Percentiles rank a stretch among this genome's conserved stretches.
These are phyloP conservation scores for Paraleonurus japonicus DNA, from an alignment of 257 asterid genomes.

Conservation along the genomic window DNA sequence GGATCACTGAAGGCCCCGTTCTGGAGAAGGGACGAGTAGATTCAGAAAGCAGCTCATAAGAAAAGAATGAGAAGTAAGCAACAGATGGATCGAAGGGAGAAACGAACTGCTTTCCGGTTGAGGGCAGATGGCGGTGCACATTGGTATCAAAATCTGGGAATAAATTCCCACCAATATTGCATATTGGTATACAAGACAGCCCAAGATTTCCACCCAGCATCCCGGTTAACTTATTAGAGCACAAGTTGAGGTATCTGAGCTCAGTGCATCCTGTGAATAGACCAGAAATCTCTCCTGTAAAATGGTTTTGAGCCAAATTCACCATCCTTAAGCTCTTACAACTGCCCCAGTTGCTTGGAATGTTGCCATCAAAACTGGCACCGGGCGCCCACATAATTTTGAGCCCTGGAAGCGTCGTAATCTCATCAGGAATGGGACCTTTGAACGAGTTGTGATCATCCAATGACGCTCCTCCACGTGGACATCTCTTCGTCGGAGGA, in stretches of 20 bases:
- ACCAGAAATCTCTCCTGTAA: slow-evolving; percentile 24
- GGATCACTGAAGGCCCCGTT: neutral
- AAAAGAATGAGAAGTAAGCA: slow-evolving; percentile 20
- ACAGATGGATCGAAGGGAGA: slow-evolving; percentile 15
- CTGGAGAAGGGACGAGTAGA: neutral
- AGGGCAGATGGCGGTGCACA: slow-evolving; percentile 13
- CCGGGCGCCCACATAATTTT: slow-evolving; percentile 39
- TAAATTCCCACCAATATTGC: slow-evolving; percentile 24
- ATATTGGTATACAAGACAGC: slow-evolving; percentile 13
- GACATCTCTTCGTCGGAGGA: slow-evolving; percentile 5
- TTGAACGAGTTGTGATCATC: slow-evolving; percentile 30
- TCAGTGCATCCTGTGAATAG: slow-evolving; percentile 21
- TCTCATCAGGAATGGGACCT: slow-evolving; percentile 40
- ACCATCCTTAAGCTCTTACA: slow-evolving; percentile 35
- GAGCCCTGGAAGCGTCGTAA: slow-evolving; percentile 38
- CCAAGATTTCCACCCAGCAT: slow-evolving; percentile 18
- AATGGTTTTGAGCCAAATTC: slow-evolving; percentile 34
- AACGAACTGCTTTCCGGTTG: neutral
- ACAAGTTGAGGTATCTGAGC: slow-evolving; percentile 36
- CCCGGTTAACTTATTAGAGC: slow-evolving; percentile 29
- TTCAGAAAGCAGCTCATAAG: neutral
- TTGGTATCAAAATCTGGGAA: slow-evolving; percentile 11
- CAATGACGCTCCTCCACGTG: slow-evolving; percentile 30
- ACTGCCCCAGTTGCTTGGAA: slow-evolving; percentile 33
- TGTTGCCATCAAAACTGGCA: slow-evolving; percentile 30